Evolutionary conservation across 2,329 filamentous ascomycete genomes (phyloP).

Genomic region (Colletotrichum gigasporum): DNA sequence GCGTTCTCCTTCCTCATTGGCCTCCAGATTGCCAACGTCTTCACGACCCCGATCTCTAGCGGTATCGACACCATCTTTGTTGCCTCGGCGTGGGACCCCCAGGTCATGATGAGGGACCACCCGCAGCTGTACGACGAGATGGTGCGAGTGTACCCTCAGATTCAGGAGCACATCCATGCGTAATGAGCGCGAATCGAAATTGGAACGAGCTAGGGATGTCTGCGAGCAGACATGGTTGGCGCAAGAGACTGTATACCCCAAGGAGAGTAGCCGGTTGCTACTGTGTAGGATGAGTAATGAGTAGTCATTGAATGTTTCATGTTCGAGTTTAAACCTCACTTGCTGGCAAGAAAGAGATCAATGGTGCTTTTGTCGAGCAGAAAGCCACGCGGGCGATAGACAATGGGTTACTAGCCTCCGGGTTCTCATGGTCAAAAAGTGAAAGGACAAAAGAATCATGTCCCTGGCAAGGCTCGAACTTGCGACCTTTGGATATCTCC

Average conservation of each 20-base stretch:
- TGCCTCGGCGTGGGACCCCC: conserved; percentile 73
- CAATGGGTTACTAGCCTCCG: no score
- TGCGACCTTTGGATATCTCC: conserved; percentile 22
- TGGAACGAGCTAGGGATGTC: no score
- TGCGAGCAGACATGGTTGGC: not conserved
- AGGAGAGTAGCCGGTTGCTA: no score
- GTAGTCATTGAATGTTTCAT: no score
- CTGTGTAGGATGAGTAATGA: no score
- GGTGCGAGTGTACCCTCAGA: conserved; percentile 83
- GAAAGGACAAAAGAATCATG: not conserved
- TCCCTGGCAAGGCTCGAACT: conserved; percentile 22
- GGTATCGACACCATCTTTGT: conserved; percentile 96
- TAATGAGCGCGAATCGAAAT: conserved; percentile 37
- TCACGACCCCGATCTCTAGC: conserved; percentile 86
- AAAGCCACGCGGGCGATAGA: no score
- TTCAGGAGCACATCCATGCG: conserved; percentile 81
- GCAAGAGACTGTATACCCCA: conserved; percentile 11
- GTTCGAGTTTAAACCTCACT: no score
- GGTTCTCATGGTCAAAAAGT: no score
- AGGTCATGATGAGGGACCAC: conserved; percentile 83
- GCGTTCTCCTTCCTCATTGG: conserved; percentile 91
- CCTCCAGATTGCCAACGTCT: conserved; percentile 87
- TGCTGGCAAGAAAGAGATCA: no score
- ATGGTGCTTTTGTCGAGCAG: not conserved
- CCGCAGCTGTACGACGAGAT: conserved; percentile 83